Conservation (phyloP, 2,329 filamentous ascomycete species). For the Beauveria australis region DNA sequence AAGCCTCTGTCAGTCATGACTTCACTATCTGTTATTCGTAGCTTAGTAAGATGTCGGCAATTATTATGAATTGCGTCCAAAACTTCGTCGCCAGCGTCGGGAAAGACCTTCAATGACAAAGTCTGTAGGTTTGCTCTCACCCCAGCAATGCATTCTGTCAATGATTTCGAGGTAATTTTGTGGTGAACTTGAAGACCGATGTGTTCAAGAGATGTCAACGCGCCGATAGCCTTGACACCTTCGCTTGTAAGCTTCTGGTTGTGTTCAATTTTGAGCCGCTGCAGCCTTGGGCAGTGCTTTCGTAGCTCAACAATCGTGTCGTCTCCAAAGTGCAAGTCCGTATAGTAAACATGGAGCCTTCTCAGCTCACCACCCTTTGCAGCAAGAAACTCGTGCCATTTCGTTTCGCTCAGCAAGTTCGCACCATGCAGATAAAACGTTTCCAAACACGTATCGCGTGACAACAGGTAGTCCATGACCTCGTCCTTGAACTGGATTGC, state of each 20-base stretch:
- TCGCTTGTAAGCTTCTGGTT: slow-evolving; percentile 65
- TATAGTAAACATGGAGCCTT: slow-evolving; percentile 69
- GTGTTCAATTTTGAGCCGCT: slow-evolving; percentile 70
- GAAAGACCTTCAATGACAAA: slow-evolving; percentile 65
- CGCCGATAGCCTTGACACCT: slow-evolving; percentile 57
- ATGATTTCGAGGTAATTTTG: slow-evolving; percentile 45
- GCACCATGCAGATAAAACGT: slow-evolving; percentile 73
- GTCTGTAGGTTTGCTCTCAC: slow-evolving; percentile 64
- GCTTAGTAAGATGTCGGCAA: slow-evolving; percentile 62
- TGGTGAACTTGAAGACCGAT: slow-evolving; percentile 63
- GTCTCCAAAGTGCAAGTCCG: slow-evolving; percentile 75
- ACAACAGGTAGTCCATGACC: slow-evolving; percentile 72
- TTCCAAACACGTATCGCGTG: slow-evolving; percentile 60
- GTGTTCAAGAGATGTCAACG: slow-evolving; percentile 59
- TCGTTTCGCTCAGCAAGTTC: slow-evolving; percentile 70
- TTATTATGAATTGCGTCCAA: slow-evolving; percentile 62
- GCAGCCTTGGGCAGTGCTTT: slow-evolving; percentile 57
- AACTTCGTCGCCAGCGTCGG: slow-evolving; percentile 58
- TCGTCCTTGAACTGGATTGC: slow-evolving; percentile 87
- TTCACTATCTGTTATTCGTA: slow-evolving; percentile 74
- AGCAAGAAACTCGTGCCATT: slow-evolving; percentile 64
- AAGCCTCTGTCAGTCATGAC: slow-evolving; percentile 69
- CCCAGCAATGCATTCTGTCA: slow-evolving; percentile 51
- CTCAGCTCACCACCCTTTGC: slow-evolving; percentile 58
- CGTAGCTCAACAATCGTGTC: slow-evolving; percentile 56